Base-by-base conservation (phyloP, 1,139 yeast species). In the Candida freyschussii region DNA sequence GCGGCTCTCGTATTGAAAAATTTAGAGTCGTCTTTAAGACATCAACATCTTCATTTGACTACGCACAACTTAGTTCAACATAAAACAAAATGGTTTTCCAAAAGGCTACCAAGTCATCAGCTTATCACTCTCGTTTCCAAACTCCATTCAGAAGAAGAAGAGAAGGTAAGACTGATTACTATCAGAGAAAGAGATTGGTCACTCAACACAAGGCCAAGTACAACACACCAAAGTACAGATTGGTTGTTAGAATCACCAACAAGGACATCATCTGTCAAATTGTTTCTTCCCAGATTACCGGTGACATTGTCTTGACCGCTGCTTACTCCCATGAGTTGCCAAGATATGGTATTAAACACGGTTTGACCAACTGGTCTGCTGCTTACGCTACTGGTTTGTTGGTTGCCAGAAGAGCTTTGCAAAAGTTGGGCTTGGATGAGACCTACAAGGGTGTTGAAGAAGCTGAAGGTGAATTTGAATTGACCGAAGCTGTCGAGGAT, bases 61-160 rank as follows among this genome's bases (percentile, higher is more conserved):
- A n/a, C n/a, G n/a, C n/a, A n/a, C n/a, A n/a, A n/a, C n/a, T n/a
- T n/a, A n/a, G n/a, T n/a, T n/a, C n/a, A n/a, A 19, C 21, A 19
- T 13, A 13, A 26, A 25, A 20, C 28, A 39, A 33, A 31, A 41
- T 41, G 44, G 31, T 26, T 22, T 41, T 41, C 44, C 41, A 36
- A 22, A 41, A 40, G 35, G 31, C 61, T 50, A 50, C 59, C 40
- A 87, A 87, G 79, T 68, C 76, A 63, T 79, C 95, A 60, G 93
- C 97, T 57, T 91, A 93, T 91, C 87, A 79, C 79, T 87, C 97
- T 67, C 91, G 99, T 70, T 91, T 80, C 95, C 99, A 91, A 78
- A 91, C 98, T 67, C 96, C 97, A 57, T 91, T 87, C 96, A 87
- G 98, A 72, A 87, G 99, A 82, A 86, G 99, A 84, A 87, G 95